Evolutionary conservation across 1,284 basidiomycete genomes (phyloP).

Genomic region (Pascua guehoae): DNA sequence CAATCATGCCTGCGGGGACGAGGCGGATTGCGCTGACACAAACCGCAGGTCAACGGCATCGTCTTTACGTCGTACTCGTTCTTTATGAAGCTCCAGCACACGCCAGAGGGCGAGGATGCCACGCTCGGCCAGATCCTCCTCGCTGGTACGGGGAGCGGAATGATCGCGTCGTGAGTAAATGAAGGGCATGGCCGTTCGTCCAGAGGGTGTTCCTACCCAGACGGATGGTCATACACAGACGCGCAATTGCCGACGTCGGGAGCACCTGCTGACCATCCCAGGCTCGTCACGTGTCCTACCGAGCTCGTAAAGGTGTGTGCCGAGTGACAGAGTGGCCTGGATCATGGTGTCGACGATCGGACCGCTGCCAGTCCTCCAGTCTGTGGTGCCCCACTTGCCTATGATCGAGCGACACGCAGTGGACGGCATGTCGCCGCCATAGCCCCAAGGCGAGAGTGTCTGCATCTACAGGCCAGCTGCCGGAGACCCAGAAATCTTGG

Average conservation of each 20-base stretch:
- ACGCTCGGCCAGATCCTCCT: constrained; percentile 60
- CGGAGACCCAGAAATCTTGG: too few species aligned
- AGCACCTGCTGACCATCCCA: constrained; percentile 34
- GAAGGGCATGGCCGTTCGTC: too few species aligned
- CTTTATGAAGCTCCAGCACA: constrained; percentile 40
- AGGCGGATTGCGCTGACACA: constrained; percentile 1
- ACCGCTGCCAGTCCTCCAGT: too few species aligned
- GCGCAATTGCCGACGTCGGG: not conserved
- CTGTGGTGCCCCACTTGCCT: too few species aligned
- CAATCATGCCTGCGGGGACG: too few species aligned
- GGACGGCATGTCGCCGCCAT: too few species aligned
- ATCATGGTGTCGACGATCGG: not conserved
- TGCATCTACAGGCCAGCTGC: too few species aligned
- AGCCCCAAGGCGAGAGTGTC: too few species aligned
- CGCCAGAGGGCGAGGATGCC: constrained; percentile 22
- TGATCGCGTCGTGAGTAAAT: constrained; percentile 66
- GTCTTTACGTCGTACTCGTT: constrained; percentile 49
- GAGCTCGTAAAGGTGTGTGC: constrained; percentile 66
- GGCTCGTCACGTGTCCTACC: constrained; percentile 71
- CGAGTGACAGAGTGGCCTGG: not conserved
- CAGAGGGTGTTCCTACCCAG: too few species aligned
- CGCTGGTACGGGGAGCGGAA: constrained; percentile 71
- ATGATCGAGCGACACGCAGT: too few species aligned
- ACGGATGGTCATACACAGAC: not conserved
- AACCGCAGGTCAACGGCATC: constrained; percentile 45